phyloP scores from a whole-genome alignment of 352 stramenopile genomes.

The Phytophthora idaei region DNA sequence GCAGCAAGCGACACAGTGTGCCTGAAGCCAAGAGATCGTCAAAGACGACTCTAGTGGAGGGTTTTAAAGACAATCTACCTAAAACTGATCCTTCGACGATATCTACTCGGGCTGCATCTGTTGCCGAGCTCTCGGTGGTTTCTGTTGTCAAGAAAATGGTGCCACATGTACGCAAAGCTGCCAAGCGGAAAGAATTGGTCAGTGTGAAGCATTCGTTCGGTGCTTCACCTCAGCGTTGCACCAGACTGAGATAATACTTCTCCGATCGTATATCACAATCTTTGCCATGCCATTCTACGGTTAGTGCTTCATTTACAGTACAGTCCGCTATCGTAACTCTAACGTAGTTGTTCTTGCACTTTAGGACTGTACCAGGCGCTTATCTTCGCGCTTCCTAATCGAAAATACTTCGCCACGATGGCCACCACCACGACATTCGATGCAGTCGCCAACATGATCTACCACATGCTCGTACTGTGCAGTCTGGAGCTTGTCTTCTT shows the following conservation, averaged over 20 bases:
- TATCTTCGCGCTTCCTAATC: neutral
- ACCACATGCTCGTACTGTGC: conserved; percentile 20
- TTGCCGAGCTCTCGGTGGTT: no score
- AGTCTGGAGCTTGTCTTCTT: conserved; percentile 26
- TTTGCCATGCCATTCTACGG: conserved; percentile 34
- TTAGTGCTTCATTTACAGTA: conserved; percentile 11
- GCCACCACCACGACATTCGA: neutral
- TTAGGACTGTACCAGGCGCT: conserved; percentile 22
- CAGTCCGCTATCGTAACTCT: neutral
- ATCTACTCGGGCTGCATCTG: no score
- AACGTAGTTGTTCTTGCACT: neutral
- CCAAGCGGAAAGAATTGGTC: no score
- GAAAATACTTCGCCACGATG: neutral
- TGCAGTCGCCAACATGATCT: neutral
- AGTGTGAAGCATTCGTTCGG: no score
- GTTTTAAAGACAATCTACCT: no score
- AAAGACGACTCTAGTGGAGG: no score
- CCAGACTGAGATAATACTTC: conserved; percentile 37
- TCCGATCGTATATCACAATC: conserved; percentile 37
- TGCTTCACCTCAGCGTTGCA: conserved; percentile 8
- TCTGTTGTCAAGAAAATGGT: no score
- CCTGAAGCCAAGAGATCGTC: no score
- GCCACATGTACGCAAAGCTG: no score
- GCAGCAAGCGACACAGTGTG: no score
- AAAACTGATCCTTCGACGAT: no score